Evolutionary conservation across 2,329 filamentous ascomycete species (phyloP).

Genomic region (Penicillium polonicum): DNA sequence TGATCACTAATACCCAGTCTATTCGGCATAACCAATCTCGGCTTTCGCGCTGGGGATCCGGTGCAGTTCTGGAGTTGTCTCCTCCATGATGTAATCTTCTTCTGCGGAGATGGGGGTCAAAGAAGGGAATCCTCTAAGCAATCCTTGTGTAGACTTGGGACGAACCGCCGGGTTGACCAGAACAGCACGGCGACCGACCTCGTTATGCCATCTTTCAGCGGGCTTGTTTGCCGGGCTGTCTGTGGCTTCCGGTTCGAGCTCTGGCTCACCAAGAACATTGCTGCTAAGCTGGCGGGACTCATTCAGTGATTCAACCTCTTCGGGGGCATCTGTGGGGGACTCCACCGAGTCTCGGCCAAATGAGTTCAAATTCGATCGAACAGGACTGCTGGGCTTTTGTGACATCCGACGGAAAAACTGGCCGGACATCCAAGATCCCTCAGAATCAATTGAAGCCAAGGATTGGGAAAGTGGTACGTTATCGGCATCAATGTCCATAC

Average conservation of each 20-base stretch:
- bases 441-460: slow-evolving; percentile 89
- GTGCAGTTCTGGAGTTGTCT: slow-evolving; percentile 45
- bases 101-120: slow-evolving; percentile 35
- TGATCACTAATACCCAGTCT: background rate
- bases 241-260: slow-evolving; percentile 32
- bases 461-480: slow-evolving; percentile 68
- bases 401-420: slow-evolving; percentile 56
- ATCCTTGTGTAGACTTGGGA: slow-evolving; percentile 61
- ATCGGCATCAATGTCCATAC: slow-evolving; percentile 53
- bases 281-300: slow-evolving; percentile 38
- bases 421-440: slow-evolving; percentile 93
- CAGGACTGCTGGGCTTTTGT: slow-evolving; percentile 37
- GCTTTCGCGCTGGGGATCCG: slow-evolving; percentile 52
- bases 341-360: slow-evolving; percentile 45
- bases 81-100: slow-evolving; percentile 36
- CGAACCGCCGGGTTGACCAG: slow-evolving; percentile 61
- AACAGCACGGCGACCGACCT: slow-evolving; percentile 58
- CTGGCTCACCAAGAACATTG: slow-evolving; percentile 56
- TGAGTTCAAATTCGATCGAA: slow-evolving; percentile 45
- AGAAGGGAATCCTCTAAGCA: slow-evolving; percentile 54
- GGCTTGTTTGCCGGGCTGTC: slow-evolving; percentile 21
- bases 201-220: slow-evolving; percentile 51
- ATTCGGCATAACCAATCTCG: slow-evolving; percentile 21
- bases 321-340: slow-evolving; percentile 37
- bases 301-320: slow-evolving; percentile 40